Evolutionary conservation across 805 yeast genomes (phyloP), one percentile per base, ranked within the genome.

Genomic region (Teunomyces stri): DNA sequence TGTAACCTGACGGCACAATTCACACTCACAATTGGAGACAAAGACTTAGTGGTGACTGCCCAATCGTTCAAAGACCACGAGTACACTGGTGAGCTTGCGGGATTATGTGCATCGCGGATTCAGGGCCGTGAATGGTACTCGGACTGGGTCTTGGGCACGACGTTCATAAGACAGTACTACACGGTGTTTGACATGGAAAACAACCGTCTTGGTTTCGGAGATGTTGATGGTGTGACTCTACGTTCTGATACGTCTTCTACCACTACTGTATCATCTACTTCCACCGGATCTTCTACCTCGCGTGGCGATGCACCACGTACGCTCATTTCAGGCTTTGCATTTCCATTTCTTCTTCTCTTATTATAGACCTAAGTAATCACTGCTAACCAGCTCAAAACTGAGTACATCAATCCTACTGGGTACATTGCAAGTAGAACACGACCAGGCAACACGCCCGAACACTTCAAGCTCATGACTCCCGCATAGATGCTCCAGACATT

Each of bases 401-500:
- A 73, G 59, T 81, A 85, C 60, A 84, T 76, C 51, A 85, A 68
- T 3, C 77, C 84, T 22, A 85, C 81, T 0, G 90, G 90, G 54
- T 81, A 84, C 7, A 81, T 70, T 0, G 89, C 89, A 49, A 84
- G 63, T 27, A 81, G 66, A 7, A 81, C 76, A 49, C 88, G 67
- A 3, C 84, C 81, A 3, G 84, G 82, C 13, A 79, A 65, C 1
- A 84, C 88, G 1, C 89, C 89, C 21, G 84, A 78, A 54, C 81
- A 79, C 56, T 80, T 79, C 48, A 84, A 71, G 41, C 85, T 81
- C 59, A 81, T 71, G 16, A 76, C 72, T 4, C 86, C 86, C 5
- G 87, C 80, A 60, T 78, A 83, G 2, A 81, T 66, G 31, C 87
- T 80, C 90, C 90, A 84, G 2, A 74, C 63, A 18, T 78, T 76